Evolutionary conservation across 495 filamentous ascomycete genomes (phyloP).

Genomic region (Chaetomidium leptoderma): DNA sequence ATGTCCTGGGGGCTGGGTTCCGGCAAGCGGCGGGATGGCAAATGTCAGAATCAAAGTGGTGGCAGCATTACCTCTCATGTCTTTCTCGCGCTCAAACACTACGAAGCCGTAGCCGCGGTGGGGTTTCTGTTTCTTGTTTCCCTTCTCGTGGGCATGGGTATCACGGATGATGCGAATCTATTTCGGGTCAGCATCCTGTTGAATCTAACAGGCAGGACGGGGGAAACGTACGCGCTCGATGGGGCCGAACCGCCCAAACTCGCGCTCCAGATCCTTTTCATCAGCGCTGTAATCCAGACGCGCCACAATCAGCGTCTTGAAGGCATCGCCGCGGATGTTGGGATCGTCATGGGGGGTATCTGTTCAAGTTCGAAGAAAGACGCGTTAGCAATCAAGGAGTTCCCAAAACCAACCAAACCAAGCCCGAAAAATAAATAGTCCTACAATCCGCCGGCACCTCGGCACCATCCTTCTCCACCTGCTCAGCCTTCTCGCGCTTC

Average conservation of each 20-base stretch:
- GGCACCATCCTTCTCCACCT: constrained; percentile 55
- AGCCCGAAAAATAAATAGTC: constrained; percentile 29
- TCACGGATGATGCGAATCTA: constrained; percentile 84
- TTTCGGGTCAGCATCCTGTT: constrained; percentile 13
- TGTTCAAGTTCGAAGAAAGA: constrained; percentile 30
- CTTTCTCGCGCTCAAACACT: constrained; percentile 94
- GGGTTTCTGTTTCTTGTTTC: constrained; percentile 75
- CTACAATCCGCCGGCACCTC: constrained; percentile 68
- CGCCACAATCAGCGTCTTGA: constrained; percentile 89
- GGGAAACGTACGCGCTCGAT: constrained; percentile 73
- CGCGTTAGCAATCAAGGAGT: neutral
- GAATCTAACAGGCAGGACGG: neutral
- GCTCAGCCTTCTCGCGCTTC: constrained; percentile 70
- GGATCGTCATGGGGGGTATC: constrained; percentile 71
- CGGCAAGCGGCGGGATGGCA: constrained; percentile 27
- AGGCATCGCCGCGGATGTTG: constrained; percentile 86
- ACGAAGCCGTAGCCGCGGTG: constrained; percentile 94
- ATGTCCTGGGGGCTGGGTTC: constrained; percentile 30
- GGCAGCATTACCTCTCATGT: constrained; percentile 90
- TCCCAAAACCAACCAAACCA: constrained; percentile 10
- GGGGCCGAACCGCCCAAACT: constrained; percentile 91
- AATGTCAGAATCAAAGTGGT: constrained; percentile 38
- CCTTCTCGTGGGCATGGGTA: constrained; percentile 60
- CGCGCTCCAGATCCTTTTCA: constrained; percentile 83
- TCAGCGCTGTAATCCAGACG: constrained; percentile 85